phyloP scores from a whole-genome alignment of 2,329 filamentous ascomycete species.

The Calonectria ilicicola region DNA sequence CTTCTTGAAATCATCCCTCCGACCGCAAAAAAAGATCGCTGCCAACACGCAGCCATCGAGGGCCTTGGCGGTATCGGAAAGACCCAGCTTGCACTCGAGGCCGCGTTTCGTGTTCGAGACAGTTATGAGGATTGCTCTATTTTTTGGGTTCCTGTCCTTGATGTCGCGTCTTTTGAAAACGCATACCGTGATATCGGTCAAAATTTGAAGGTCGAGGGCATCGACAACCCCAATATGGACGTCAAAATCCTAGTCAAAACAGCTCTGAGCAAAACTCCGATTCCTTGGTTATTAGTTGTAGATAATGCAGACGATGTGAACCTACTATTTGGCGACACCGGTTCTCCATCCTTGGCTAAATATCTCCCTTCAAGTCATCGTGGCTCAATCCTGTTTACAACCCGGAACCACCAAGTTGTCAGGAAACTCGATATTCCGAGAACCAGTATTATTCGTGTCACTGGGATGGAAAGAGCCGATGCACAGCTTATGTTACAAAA shows the following conservation, averaged over 20 bases:
- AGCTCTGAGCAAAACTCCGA: conserved; percentile 41
- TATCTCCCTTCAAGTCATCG: conserved; percentile 43
- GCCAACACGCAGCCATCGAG: conserved; percentile 26
- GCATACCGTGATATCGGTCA: conserved; percentile 49
- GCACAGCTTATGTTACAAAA: conserved; percentile 36
- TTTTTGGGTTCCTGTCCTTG: conserved; percentile 54
- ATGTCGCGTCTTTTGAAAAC: conserved; percentile 46
- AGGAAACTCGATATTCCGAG: conserved; percentile 11
- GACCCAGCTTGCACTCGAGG: conserved; percentile 53
- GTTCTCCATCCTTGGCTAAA: conserved; percentile 25
- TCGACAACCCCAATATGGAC: conserved; percentile 49
- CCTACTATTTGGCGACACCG: conserved; percentile 39
- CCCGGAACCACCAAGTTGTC: conserved; percentile 25
- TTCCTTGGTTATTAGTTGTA: conserved; percentile 56
- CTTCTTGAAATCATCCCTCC: conserved; percentile 7
- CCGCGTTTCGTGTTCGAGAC: conserved; percentile 44
- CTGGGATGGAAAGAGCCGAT: conserved; percentile 35
- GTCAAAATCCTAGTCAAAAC: conserved; percentile 51
- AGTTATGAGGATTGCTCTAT: conserved; percentile 47
- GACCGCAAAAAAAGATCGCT: not conserved
- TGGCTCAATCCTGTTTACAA: conserved; percentile 38
- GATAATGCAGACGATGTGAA: conserved; percentile 57
- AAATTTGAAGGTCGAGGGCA: conserved; percentile 40
- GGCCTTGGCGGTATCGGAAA: conserved; percentile 54
- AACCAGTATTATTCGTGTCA: conserved; percentile 30